Evolutionary conservation across 345 rosid genomes (phyloP).

Genomic region (Dimocarpus longan): DNA sequence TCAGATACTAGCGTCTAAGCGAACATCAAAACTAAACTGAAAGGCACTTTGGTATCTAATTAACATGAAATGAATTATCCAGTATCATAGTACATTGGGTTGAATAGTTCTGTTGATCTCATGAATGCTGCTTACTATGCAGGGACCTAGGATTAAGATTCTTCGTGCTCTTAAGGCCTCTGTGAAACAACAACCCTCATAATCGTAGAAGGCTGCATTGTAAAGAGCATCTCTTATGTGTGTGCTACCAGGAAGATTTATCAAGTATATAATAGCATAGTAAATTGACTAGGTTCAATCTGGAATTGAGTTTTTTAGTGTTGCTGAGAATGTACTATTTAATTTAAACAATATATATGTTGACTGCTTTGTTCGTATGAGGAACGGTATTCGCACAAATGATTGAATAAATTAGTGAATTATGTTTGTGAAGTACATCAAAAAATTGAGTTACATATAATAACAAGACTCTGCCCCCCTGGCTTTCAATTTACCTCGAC

Average conservation of each 20-base stretch:
- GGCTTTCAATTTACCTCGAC: constrained; percentile 36
- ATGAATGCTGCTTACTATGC: constrained; percentile 18
- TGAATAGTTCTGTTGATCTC: background rate
- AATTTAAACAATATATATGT: background rate
- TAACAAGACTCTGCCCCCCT: background rate
- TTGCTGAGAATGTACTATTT: background rate
- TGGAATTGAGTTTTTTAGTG: background rate
- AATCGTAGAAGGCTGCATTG: background rate
- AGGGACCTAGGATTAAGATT: constrained; percentile 76
- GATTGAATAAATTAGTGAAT: background rate
- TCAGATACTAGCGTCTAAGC: background rate
- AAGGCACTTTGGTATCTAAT: background rate
- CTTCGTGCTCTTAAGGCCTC: constrained; percentile 45
- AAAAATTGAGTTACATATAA: background rate
- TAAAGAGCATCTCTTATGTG: background rate
- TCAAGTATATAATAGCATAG: constrained; percentile 9
- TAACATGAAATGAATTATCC: background rate
- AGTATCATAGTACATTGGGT: background rate
- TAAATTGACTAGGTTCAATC: background rate
- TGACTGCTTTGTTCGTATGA: constrained; percentile 12
- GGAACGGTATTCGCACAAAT: background rate
- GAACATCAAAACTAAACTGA: background rate
- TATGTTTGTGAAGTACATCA: background rate
- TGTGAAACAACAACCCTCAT: constrained; percentile 5
- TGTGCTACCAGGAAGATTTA: background rate